phyloP scores from a whole-genome alignment of 495 filamentous ascomycete genomes.

The Recurvomyces mirabilis region DNA sequence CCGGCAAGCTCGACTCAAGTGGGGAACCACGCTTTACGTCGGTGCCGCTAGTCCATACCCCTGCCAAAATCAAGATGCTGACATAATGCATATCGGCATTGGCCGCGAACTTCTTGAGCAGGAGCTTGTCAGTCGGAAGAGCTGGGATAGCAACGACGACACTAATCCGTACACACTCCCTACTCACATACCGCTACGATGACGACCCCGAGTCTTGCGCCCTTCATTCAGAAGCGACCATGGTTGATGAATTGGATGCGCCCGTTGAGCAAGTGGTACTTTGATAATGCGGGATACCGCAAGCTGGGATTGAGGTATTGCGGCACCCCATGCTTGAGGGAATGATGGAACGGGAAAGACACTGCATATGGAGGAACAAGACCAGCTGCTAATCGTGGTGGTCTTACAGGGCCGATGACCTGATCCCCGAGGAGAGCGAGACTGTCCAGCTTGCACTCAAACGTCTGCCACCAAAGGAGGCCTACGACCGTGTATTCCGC shows the following conservation, averaged over 20 bases:
- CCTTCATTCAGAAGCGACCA: constrained; percentile 64
- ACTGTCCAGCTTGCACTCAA: constrained; percentile 73
- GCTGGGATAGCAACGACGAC: no score
- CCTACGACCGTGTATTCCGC: constrained; percentile 94
- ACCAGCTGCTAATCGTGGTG: background rate
- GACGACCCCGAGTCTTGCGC: constrained; percentile 61
- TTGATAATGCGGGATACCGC: constrained; percentile 78
- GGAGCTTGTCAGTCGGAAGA: no score
- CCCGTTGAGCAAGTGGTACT: constrained; percentile 76
- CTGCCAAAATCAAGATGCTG: no score
- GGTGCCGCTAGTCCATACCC: no score
- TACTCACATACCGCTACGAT: constrained; percentile 40
- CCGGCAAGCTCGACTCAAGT: no score
- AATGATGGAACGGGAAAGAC: no score
- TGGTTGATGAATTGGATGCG: constrained; percentile 68
- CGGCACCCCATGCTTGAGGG: background rate
- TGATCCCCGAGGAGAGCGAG: constrained; percentile 85
- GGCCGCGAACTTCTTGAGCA: no score
- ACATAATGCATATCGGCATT: no score
- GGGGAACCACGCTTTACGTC: no score
- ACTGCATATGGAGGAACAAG: no score
- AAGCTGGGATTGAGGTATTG: constrained; percentile 77
- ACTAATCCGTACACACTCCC: no score
- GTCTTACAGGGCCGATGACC: constrained; percentile 66
- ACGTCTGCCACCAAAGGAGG: constrained; percentile 78